Conservation (phyloP, 495 filamentous ascomycete species). For the Eremomyces bilateralis region DNA sequence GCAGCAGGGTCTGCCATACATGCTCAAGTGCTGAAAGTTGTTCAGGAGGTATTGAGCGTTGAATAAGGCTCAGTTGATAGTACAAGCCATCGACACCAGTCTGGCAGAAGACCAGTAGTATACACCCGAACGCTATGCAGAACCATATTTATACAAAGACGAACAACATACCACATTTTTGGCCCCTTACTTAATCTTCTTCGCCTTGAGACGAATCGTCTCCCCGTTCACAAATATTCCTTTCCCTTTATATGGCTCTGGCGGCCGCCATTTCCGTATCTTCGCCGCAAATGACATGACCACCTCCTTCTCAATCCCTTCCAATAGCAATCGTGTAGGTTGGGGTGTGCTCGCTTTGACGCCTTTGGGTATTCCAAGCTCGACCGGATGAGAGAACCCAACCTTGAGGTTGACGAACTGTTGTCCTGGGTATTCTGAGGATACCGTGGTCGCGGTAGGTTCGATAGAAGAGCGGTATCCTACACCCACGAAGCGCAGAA, state of each 20-base stretch:
- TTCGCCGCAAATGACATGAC: constrained; percentile 79
- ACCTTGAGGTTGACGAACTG: constrained; percentile 81
- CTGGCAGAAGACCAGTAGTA: no score
- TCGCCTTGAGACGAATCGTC: constrained; percentile 89
- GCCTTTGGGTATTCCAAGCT: constrained; percentile 59
- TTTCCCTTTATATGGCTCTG: constrained; percentile 98
- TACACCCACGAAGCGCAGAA: constrained; percentile 85
- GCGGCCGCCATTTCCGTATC: constrained; percentile 70
- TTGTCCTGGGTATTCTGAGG: constrained; percentile 53
- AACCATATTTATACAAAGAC: background rate
- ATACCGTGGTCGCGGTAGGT: constrained; percentile 40
- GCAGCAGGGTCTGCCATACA: constrained; percentile 63
- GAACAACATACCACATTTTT: background rate
- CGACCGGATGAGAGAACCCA: constrained; percentile 87
- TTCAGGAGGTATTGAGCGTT: constrained; percentile 51
- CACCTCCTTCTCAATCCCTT: constrained; percentile 64
- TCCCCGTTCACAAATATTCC: constrained; percentile 95
- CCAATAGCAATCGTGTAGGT: constrained; percentile 81
- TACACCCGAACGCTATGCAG: background rate
- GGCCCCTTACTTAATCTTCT: constrained; percentile 72
- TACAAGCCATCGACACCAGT: no score
- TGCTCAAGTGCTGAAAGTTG: constrained; percentile 52
- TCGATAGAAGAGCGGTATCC: constrained; percentile 85
- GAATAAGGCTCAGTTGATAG: constrained; percentile 15
- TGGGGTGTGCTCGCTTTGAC: constrained; percentile 76